Evolutionary conservation across 2,329 filamentous ascomycete species (phyloP).

Genomic region (Penicillium sp.): DNA sequence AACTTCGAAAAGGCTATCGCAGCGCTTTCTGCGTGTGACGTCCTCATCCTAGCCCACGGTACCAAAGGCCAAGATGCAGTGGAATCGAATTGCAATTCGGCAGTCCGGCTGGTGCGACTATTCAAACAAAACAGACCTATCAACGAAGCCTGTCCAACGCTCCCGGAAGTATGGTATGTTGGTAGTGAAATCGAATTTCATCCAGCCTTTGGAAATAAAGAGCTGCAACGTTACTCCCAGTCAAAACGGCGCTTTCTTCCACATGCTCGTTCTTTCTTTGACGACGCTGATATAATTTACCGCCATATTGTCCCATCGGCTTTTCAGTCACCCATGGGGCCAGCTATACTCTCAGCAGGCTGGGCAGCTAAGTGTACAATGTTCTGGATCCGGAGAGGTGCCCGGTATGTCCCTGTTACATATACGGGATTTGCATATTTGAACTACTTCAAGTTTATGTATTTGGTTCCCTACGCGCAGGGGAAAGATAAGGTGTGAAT

Average conservation of each 20-base stretch:
- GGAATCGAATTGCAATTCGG: conserved; percentile 13
- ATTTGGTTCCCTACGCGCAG: conserved; percentile 1
- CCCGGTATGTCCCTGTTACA: conserved; percentile 20
- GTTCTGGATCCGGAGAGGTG: conserved; percentile 24
- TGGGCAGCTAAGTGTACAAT: conserved; percentile 15
- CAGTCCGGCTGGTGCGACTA: conserved; percentile 9
- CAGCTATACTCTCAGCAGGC: conserved; percentile 9
- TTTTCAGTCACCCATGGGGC: conserved; percentile 9
- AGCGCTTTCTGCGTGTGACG: conserved; percentile 9
- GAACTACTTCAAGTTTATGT: conserved; percentile 19
- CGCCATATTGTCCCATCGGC: conserved; percentile 19
- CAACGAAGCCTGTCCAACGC: neutral
- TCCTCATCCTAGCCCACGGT: conserved; percentile 18
- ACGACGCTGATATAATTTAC: conserved; percentile 13
- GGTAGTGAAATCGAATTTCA: conserved; percentile 17
- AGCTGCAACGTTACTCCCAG: conserved; percentile 8
- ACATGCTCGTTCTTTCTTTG: conserved; percentile 19
- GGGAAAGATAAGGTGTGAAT: neutral
- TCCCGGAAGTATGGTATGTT: conserved; percentile 22
- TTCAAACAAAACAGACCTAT: conserved; percentile 9
- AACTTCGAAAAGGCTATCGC: neutral
- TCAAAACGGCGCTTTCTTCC: conserved; percentile 17
- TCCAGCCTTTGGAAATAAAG: conserved; percentile 6
- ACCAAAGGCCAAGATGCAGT: conserved; percentile 12
- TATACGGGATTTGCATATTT: conserved; percentile 16